Evolutionary conservation across 106 monocot species (phyloP), one percentile per base, ranked within the genome.

Genomic region (Apostasia ramifera): DNA sequence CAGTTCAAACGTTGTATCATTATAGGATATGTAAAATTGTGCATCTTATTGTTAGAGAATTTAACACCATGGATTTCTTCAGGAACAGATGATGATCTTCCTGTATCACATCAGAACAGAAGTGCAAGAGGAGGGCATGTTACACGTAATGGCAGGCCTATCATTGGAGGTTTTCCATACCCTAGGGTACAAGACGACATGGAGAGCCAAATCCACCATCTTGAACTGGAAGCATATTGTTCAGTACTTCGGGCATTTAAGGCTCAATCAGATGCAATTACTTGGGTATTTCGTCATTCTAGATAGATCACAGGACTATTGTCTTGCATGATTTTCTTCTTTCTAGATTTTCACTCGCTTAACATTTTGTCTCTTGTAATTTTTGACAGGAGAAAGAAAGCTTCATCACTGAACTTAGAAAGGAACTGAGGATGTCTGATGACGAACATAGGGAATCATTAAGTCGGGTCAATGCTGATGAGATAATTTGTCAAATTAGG

Each of bases 11-110:
- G 26, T 26, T 26, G 26, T 26, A 26, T 26, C 26, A 26, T 0
- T 26, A 0, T 26, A 26, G 26, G 26, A 26, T 26, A 26, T 26
- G 26, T 26, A 26, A 26, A 26, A 26, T 65, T 65, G 12, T 62
- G 38, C 4, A 44, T 44, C 3, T 26, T 61, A 57, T 47, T 46
- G n/a, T 63, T 47, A 6, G 15, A 7, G 15, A 48, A 47, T 48
- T 0, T 49, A 47, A 65, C 48, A 11, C 47, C 46, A 47, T 48
- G 47, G 48, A 26, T 65, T 47, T 48, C 65, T 85, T 48, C 85
- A 97, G 97, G 92, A 66, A 97, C 97, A 48, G 98, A 93, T 72
- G 93, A 99, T 68, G 93, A 93, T 82, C 79, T 93, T 81, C 98
- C 93, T 46, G 90, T 93, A 63, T 60, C 81, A 10, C 87, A 87